Evolutionary conservation across 371 early-diverging fungal species (phyloP), one percentile per base, ranked within the genome.

Genomic region (Sporodiniella umbellata): DNA sequence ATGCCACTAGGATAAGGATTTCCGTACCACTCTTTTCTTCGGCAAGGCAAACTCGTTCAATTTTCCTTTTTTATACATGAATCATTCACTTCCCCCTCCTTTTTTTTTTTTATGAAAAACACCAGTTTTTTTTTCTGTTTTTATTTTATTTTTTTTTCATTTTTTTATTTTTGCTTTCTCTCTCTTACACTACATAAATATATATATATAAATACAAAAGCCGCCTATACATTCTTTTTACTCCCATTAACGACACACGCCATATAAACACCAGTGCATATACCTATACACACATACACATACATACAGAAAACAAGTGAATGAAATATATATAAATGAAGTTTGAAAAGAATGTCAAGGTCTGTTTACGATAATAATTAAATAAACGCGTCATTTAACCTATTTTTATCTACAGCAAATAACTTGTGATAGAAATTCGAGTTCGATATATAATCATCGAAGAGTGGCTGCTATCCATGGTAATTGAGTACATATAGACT

Each of bases 1-100:
- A 28, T 28, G 30, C 4, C 10, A 4, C 10, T 28, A 28, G 30
- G 30, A 28, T 28, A 28, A 28, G 7, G 30, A 28, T 10, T 7
- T 28, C 4, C 30, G 30, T 28, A 28, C 30, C 7, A 28, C 30
- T 7, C 30, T 28, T 10, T 28, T 28, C 4, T 7, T 28, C 30
- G n/a, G n/a, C n/a, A n/a, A 28, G 30, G 30, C 7, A 11, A 35
- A 35, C 35, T 35, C 35, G 35, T 35, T 35, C 15, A n/a, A 11
- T 35, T 35, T 35, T 35, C 35, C 35, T 35, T 35, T 35, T 35
- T 35, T 40, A 40, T 40, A 40, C 40, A 40, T 21, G 15, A 35
- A 35, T 35, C 35, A 35, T 35, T n/a, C 35, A 8, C 14, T n/a
- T n/a, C n/a, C 31, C 31, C 31, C 31, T 12, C 31, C 12, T 31